Percentiles rank a stretch among this genome's conserved stretches.
phyloP scores from a whole-genome alignment of 768 basidiomycete genomes.

The Lactarius tabidus region DNA sequence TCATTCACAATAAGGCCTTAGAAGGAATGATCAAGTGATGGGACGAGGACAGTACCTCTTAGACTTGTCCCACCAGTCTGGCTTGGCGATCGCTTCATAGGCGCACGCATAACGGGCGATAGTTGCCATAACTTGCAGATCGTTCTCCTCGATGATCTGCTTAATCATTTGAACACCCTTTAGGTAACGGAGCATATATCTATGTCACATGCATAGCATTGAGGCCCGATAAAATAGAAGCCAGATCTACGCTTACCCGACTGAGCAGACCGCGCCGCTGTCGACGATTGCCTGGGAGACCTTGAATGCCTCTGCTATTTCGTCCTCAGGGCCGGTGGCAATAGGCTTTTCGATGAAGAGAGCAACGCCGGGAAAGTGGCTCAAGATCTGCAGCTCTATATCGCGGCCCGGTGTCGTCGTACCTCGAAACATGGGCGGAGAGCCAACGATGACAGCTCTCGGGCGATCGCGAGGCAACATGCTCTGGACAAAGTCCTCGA shows the following conservation, averaged over 20 bases:
- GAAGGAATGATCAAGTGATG: neutral
- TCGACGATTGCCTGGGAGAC: slow-evolving; percentile 71
- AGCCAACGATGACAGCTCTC: slow-evolving; percentile 83
- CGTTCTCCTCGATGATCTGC: slow-evolving; percentile 89
- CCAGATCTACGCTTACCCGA: slow-evolving; percentile 55
- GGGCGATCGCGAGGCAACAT: slow-evolving; percentile 63
- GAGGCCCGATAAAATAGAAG: neutral
- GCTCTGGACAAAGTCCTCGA: slow-evolving; percentile 79
- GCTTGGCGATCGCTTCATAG: slow-evolving; percentile 74
- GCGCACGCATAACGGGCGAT: slow-evolving; percentile 92
- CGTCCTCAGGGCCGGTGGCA: slow-evolving; percentile 68
- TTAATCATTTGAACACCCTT: slow-evolving; percentile 97
- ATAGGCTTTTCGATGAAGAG: slow-evolving; percentile 94
- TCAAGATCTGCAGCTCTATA: slow-evolving; percentile 83
- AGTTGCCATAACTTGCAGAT: slow-evolving; percentile 93
- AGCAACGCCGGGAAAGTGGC: slow-evolving; percentile 81
- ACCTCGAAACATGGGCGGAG: slow-evolving; percentile 92
- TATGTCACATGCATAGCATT: slow-evolving; percentile 29
- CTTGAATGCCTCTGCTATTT: slow-evolving; percentile 63
- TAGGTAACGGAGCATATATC: slow-evolving; percentile 92
- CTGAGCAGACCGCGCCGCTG: slow-evolving; percentile 75
- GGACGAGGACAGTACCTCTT: slow-evolving; percentile 50
- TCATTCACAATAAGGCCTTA: slow-evolving; percentile 6
- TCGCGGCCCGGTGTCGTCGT: slow-evolving; percentile 70
- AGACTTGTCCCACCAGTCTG: slow-evolving; percentile 93